Evolutionary conservation across 768 basidiomycete species (phyloP), one percentile per base, ranked within the genome.

Genomic region (Kondoa malvinella): DNA sequence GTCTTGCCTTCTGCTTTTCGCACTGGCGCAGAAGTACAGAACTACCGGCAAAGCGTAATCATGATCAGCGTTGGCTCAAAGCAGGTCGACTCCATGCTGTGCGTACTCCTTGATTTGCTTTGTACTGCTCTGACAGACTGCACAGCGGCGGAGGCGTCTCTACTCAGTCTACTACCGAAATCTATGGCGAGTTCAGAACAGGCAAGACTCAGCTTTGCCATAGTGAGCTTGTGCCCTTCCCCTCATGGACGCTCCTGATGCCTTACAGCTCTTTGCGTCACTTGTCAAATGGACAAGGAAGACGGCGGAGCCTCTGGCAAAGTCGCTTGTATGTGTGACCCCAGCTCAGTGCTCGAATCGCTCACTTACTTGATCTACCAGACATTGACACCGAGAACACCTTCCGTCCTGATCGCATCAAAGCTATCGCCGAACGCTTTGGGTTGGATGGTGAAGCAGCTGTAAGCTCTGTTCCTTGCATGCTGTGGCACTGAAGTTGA

Each of bases 131-230:
- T 29, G 69, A n/a, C 61, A 8, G 32, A 26, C 56, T n/a, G 50
- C 25, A 57, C 60, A 68, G 34, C 27, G 70, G 92, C 88, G 91
- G 25, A 29, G 66, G 65, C 27, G 90, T 95, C 66, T 84, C 86
- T 81, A 92, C 92, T 4, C 92, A 95, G 75, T 91, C 89, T 4
- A 91, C 95, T 69, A 87, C 89, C 2, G 92, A 96, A 83, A 92
- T 96, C 1, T 97, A 91, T 74, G 92, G 94, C 58, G 92, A 97
- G 77, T 96, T 88, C 77, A 83, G 92, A 33, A 96, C 94, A 0
- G 92, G 92, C 32, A 92, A 94, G 78, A 95, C 92, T 3, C 94
- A 97, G 75, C 80, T 94, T 63, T 90, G 89, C 29, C 94, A 95
- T 77, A 97, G 92, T 15, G 40, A 50, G 40, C 8, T 50, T 21